Conservation (phyloP, 2,329 filamentous ascomycete species). For the Polychaeton citri region DNA sequence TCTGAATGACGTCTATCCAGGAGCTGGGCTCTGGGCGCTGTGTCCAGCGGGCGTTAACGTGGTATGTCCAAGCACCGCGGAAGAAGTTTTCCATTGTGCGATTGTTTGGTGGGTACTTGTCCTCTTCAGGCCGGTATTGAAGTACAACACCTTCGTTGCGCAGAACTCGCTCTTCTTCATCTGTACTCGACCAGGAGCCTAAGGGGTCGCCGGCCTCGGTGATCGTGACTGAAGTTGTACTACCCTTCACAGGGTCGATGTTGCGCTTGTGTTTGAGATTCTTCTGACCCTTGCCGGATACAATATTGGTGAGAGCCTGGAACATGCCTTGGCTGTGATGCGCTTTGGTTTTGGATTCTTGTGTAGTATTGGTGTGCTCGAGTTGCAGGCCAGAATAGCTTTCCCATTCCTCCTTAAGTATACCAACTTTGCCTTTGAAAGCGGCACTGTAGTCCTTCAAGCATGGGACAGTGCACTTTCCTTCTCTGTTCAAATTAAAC, state of each 20-base stretch:
- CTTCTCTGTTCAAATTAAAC: slow-evolving; percentile 41
- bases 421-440: slow-evolving; percentile 35
- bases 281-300: slow-evolving; percentile 3
- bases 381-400: slow-evolving; percentile 35
- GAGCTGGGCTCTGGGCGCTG: slow-evolving; percentile 44
- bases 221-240: slow-evolving; percentile 5
- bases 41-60: slow-evolving; percentile 45
- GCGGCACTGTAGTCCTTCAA: slow-evolving; percentile 40
- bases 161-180: slow-evolving; percentile 26
- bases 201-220: slow-evolving; percentile 25
- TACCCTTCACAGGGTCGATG: slow-evolving; percentile 2
- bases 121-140: slow-evolving; percentile 35
- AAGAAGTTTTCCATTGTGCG: slow-evolving; percentile 44
- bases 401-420: slow-evolving; percentile 40
- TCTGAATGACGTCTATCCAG: slow-evolving; percentile 41
- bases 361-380: slow-evolving; percentile 14
- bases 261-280: slow-evolving; percentile 1
- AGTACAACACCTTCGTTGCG: slow-evolving; percentile 27
- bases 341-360: neutral
- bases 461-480: slow-evolving; percentile 41
- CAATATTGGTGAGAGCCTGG: neutral
- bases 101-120: slow-evolving; percentile 43
- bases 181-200: slow-evolving; percentile 10
- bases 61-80: slow-evolving; percentile 43
- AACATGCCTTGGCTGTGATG: slow-evolving; percentile 1